These are phyloP conservation scores for Carex cristatella DNA, from an alignment of 176 grass and related monocot genomes.

Conservation along the genomic window DNA sequence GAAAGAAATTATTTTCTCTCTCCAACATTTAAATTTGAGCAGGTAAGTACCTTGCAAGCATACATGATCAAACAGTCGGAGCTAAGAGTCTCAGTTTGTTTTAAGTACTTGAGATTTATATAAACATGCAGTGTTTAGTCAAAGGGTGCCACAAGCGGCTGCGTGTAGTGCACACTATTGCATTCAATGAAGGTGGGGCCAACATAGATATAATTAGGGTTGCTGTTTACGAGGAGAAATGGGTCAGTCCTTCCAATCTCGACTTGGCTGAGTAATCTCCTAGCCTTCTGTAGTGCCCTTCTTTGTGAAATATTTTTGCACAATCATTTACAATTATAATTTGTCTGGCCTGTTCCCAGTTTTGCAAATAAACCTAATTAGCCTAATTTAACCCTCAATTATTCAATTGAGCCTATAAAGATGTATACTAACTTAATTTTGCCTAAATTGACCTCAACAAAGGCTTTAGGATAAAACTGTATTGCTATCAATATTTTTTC, in stretches of 20 bases:
- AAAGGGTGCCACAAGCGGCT: constrained; percentile 96
- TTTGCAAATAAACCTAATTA: not conserved
- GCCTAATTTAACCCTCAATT: not conserved
- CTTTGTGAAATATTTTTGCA: not conserved
- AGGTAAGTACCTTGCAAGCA: constrained; percentile 52
- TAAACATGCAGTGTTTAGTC: constrained; percentile 60
- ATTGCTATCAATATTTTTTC: not conserved
- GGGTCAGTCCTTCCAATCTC: constrained; percentile 64
- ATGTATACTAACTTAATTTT: not conserved
- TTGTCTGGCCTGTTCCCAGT: not conserved
- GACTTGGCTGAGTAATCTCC: constrained; percentile 56
- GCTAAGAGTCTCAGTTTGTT: not conserved
- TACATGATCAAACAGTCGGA: constrained; percentile 3
- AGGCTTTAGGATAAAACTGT: not conserved
- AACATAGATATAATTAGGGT: constrained; percentile 83
- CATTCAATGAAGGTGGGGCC: constrained; percentile 80
- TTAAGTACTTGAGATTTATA: not conserved
- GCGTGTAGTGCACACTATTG: constrained; percentile 82
- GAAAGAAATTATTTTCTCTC: constrained; percentile 88
- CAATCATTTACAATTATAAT: not conserved
- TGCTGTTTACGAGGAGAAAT: constrained; percentile 88
- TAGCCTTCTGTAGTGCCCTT: not conserved
- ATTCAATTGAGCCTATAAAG: not conserved
- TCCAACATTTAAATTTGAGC: constrained; percentile 91
- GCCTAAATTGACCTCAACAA: not conserved